These are phyloP conservation scores for Scedosporium boydii DNA, from an alignment of 2,329 filamentous ascomycete genomes.

Conservation along the genomic window DNA sequence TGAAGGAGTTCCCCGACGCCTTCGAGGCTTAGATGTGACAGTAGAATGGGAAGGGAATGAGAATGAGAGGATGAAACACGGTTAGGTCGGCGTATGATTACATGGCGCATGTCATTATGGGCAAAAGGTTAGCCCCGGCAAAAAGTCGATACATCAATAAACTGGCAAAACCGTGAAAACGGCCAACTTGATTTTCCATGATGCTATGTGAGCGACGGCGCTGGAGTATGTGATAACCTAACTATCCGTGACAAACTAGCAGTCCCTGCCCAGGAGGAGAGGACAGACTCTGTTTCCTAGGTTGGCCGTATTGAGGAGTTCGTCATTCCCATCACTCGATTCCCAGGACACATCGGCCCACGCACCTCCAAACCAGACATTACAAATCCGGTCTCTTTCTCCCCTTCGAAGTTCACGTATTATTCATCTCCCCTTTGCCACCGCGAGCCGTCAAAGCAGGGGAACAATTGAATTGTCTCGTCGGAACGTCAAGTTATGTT, in stretches of 20 bases:
- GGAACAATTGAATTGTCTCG: too few relatives aligned
- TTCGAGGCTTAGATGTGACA: conserved; percentile 51
- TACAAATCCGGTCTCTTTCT: too few relatives aligned
- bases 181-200: background rate
- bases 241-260: background rate
- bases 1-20: conserved; percentile 89
- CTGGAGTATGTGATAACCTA: background rate
- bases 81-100: conserved; percentile 7
- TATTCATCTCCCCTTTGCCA: too few relatives aligned
- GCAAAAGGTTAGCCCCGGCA: conserved; percentile 4
- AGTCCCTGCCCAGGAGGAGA: background rate
- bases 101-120: conserved; percentile 6
- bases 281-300: too few relatives aligned
- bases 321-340: too few relatives aligned
- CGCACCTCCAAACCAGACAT: too few relatives aligned
- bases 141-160: conserved; percentile 6
- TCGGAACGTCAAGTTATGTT: too few relatives aligned
- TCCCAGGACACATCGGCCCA: too few relatives aligned
- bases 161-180: conserved; percentile 3
- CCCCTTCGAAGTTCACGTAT: too few relatives aligned
- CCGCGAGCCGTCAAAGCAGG: too few relatives aligned
- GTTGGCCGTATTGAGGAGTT: too few relatives aligned
- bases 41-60: conserved; percentile 10
- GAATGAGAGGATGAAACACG: conserved; percentile 15
- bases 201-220: background rate